phyloP scores from a whole-genome alignment of 345 rosid genomes.

The Citrus cavaleriei region DNA sequence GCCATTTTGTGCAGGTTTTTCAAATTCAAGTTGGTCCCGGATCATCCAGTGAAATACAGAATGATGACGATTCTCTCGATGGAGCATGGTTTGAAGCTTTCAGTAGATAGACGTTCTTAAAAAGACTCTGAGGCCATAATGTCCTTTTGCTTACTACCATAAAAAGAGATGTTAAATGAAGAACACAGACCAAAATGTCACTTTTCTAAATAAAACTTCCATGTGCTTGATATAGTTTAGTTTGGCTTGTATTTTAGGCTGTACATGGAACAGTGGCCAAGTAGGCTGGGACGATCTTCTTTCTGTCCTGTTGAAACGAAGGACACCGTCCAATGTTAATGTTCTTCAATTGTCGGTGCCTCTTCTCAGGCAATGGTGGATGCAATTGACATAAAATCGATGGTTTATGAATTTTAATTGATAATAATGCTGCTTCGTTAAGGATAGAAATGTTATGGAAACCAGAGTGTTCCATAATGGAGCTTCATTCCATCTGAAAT shows the following conservation, averaged over 20 bases:
- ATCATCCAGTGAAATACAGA: conserved; percentile 81
- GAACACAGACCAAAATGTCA: neutral
- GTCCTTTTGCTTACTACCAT: neutral
- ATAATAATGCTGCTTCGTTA: neutral
- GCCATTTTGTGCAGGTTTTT: conserved; percentile 80
- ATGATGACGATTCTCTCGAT: conserved; percentile 91
- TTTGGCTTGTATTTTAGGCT: neutral
- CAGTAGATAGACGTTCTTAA: conserved; percentile 40
- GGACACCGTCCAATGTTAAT: too few species aligned
- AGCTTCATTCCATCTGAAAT: too few species aligned
- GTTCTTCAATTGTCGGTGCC: neutral
- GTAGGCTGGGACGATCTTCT: too few species aligned
- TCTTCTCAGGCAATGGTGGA: neutral
- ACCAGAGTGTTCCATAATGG: neutral
- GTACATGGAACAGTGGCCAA: neutral
- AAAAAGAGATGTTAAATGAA: neutral
- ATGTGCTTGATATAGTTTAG: neutral
- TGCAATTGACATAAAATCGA: neutral
- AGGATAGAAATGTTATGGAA: neutral
- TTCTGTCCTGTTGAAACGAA: too few species aligned
- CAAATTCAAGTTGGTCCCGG: conserved; percentile 61
- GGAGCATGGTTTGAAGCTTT: conserved; percentile 81
- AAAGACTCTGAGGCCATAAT: neutral
- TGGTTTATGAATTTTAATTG: neutral
- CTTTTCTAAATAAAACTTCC: too few species aligned